Evolutionary conservation across 345 rosid genomes (phyloP).

Genomic region (Bruguiera sexangula): DNA sequence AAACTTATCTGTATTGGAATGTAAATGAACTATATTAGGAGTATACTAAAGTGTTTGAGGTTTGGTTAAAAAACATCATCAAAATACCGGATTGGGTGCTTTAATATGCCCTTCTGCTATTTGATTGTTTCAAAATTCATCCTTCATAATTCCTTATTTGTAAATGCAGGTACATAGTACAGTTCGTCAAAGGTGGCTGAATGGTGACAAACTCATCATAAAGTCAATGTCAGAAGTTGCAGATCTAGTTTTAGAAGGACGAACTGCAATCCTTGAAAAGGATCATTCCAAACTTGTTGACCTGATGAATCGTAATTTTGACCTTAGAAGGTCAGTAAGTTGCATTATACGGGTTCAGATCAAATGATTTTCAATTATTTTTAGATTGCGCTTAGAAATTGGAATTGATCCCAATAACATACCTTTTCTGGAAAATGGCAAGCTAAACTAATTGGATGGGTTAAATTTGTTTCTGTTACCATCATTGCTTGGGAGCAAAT

Average conservation of each 20-base stretch:
- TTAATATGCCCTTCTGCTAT: too few species aligned
- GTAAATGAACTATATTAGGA: not conserved
- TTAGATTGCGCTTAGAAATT: not conserved
- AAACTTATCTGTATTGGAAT: not conserved
- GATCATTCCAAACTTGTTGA: conserved; percentile 60
- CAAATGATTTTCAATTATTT: not conserved
- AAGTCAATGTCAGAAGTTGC: conserved; percentile 71
- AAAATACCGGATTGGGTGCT: too few species aligned
- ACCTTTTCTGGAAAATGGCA: not conserved
- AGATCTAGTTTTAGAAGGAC: conserved; percentile 63
- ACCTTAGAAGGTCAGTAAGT: conserved; percentile 63
- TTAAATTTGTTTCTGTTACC: too few species aligned
- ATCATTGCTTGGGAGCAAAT: too few species aligned
- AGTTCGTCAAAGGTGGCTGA: conserved; percentile 83
- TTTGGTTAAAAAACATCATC: too few species aligned
- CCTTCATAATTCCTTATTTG: not conserved
- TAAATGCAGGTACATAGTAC: conserved; percentile 74
- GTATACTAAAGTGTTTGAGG: not conserved
- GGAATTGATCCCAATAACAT: not conserved
- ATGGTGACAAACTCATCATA: conserved; percentile 73
- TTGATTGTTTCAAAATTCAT: too few species aligned
- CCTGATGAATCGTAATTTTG: conserved; percentile 81
- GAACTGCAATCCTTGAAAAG: conserved; percentile 51
- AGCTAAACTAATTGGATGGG: not conserved
- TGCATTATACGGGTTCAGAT: not conserved